These are phyloP conservation scores for Pelargonium citronellum DNA, from an alignment of 441 rosid genomes.

Conservation along the genomic window DNA sequence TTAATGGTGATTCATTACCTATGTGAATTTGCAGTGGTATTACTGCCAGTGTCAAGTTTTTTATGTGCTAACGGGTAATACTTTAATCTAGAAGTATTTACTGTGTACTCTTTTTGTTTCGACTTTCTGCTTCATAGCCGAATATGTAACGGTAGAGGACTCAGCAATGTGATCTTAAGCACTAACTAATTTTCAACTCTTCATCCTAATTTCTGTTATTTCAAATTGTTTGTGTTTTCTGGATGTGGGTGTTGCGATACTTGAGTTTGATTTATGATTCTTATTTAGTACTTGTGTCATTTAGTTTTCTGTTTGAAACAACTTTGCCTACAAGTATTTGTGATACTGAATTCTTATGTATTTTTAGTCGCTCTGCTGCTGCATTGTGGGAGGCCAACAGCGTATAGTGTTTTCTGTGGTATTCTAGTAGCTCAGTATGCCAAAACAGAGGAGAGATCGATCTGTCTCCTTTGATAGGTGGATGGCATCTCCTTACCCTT, in stretches of 20 bases:
- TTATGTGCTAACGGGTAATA: background rate
- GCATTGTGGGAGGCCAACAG: too few relatives aligned
- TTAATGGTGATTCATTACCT: background rate
- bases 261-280: too few relatives aligned
- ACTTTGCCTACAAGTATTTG: too few relatives aligned
- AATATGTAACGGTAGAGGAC: background rate
- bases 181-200: background rate
- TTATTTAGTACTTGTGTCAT: too few relatives aligned
- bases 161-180: background rate
- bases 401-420: too few relatives aligned
- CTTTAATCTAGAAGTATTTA: background rate
- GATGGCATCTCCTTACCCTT: constrained; percentile 44
- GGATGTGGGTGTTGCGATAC: too few relatives aligned
- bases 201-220: too few relatives aligned
- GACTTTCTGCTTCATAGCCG: background rate
- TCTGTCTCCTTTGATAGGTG: constrained; percentile 49
- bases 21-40: background rate
- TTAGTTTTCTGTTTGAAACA: too few relatives aligned
- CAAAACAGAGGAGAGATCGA: constrained; percentile 65
- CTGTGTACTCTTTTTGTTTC: background rate
- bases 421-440: constrained; percentile 28
- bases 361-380: too few relatives aligned
- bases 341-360: too few relatives aligned
- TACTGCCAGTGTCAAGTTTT: background rate
- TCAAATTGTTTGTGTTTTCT: too few relatives aligned